A percentile compares a stretch with the other conserved stretches of the same genome.
phyloP scores from a whole-genome alignment of 768 basidiomycete genomes.

The Infundibulicybe gibba region DNA sequence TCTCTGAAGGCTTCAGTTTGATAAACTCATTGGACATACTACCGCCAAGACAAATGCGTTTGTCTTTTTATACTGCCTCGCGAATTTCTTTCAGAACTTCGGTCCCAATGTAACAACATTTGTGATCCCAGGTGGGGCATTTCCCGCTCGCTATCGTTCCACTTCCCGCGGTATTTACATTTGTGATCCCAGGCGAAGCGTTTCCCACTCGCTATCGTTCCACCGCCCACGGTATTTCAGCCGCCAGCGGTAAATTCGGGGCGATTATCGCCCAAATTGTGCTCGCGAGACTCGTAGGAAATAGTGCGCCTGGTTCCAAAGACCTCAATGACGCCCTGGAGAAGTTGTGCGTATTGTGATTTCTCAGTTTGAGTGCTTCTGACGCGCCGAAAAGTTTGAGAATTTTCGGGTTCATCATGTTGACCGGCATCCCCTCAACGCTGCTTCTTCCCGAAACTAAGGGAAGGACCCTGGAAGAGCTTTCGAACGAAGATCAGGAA shows the following conservation, averaged over 20 bases:
- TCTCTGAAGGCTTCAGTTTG: slow-evolving; percentile 60
- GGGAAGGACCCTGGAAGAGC: slow-evolving; percentile 57
- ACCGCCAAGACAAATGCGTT: slow-evolving; percentile 49
- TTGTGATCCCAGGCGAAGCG: slow-evolving; percentile 75
- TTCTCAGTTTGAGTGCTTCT: not conserved
- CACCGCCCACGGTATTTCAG: slow-evolving; percentile 81
- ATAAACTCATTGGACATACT: slow-evolving; percentile 48
- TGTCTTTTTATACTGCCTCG: slow-evolving; percentile 79
- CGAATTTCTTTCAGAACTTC: slow-evolving; percentile 90
- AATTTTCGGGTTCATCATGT: slow-evolving; percentile 84
- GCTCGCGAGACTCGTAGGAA: slow-evolving; percentile 64
- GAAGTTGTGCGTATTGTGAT: slow-evolving; percentile 53
- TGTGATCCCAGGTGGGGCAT: too few relatives aligned
- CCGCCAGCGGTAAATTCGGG: slow-evolving; percentile 80
- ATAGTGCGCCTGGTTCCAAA: slow-evolving; percentile 67
- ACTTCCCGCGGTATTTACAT: slow-evolving; percentile 16
- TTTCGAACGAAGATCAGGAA: slow-evolving; percentile 60
- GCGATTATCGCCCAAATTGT: slow-evolving; percentile 81
- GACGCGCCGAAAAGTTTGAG: slow-evolving; percentile 45
- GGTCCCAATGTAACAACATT: slow-evolving; percentile 73
- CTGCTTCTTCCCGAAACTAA: slow-evolving; percentile 81
- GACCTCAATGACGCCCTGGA: slow-evolving; percentile 54
- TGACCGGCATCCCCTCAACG: slow-evolving; percentile 81
- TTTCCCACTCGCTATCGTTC: slow-evolving; percentile 91
- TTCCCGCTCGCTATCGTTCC: too few relatives aligned